These are phyloP conservation scores for Aspergillus hiratsukae DNA, from an alignment of 2,329 filamentous ascomycete genomes.

Conservation along the genomic window DNA sequence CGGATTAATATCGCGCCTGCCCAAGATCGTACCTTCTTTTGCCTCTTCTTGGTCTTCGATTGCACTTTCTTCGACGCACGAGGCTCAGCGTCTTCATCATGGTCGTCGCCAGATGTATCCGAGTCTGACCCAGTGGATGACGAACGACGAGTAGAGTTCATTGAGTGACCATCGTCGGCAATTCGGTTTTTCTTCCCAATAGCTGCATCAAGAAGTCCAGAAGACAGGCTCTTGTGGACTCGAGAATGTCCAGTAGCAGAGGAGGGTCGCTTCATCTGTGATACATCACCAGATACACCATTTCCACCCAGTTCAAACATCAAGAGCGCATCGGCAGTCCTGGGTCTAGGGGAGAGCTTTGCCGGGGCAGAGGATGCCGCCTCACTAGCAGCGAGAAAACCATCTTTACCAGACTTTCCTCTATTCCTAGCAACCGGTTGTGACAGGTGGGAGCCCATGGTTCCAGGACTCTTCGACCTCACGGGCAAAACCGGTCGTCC, in stretches of 20 bases:
- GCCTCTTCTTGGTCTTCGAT: slow-evolving; percentile 46
- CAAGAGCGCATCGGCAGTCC: slow-evolving; percentile 41
- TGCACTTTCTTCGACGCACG: slow-evolving; percentile 27
- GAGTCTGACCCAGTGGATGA: slow-evolving; percentile 29
- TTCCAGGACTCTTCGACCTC: slow-evolving; percentile 79
- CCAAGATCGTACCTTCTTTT: slow-evolving; percentile 70
- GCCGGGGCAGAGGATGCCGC: slow-evolving; percentile 37
- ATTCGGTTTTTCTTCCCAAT: slow-evolving; percentile 15
- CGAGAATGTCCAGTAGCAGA: slow-evolving; percentile 36
- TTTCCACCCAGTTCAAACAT: slow-evolving; percentile 23
- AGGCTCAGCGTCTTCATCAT: slow-evolving; percentile 17
- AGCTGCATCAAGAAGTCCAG: slow-evolving; percentile 23
- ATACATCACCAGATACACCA: slow-evolving; percentile 12
- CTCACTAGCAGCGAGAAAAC: slow-evolving; percentile 50
- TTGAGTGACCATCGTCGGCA: slow-evolving; percentile 19
- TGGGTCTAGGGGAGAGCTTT: slow-evolving; percentile 34
- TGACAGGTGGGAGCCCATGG: slow-evolving; percentile 60
- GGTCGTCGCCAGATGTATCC: slow-evolving; percentile 25
- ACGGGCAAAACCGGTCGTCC: slow-evolving; percentile 77
- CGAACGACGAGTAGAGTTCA: slow-evolving; percentile 21
- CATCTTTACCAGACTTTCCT: slow-evolving; percentile 9
- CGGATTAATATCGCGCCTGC: slow-evolving; percentile 49
- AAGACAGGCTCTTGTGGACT: slow-evolving; percentile 27
- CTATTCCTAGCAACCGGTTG: slow-evolving; percentile 74
- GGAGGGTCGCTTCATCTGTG: slow-evolving; percentile 35